phyloP scores from a whole-genome alignment of 1,284 basidiomycete species.

The Naganishia albida region DNA sequence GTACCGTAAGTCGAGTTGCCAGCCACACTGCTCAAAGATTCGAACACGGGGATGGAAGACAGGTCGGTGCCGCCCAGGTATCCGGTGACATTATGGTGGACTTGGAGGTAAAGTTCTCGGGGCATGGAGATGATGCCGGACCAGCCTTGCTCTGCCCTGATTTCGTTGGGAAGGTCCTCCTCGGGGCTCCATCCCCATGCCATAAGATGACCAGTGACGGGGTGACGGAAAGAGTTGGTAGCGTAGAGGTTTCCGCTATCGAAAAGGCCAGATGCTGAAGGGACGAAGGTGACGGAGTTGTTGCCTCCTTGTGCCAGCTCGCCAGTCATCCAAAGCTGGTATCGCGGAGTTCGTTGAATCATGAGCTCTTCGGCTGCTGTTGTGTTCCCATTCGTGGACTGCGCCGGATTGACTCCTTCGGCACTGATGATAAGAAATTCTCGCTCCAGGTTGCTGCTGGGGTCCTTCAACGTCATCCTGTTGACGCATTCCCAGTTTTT shows the following conservation, averaged over 20 bases:
- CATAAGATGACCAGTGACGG: slow-evolving; percentile 28
- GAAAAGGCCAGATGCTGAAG: slow-evolving; percentile 31
- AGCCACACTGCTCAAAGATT: not conserved
- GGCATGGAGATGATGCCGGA: slow-evolving; percentile 37
- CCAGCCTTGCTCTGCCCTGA: slow-evolving; percentile 33
- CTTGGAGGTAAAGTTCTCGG: slow-evolving; percentile 35
- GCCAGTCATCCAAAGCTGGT: slow-evolving; percentile 23
- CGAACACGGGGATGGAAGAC: slow-evolving; percentile 22
- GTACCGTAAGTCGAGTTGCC: slow-evolving; percentile 16
- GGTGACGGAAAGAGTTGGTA: slow-evolving; percentile 27
- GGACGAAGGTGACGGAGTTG: not conserved
- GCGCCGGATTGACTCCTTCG: slow-evolving; percentile 2
- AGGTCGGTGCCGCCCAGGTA: slow-evolving; percentile 18
- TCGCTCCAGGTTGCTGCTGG: slow-evolving; percentile 13
- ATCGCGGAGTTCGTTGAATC: slow-evolving; percentile 15
- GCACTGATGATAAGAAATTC: slow-evolving; percentile 26
- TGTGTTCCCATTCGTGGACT: not conserved
- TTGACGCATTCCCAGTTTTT: slow-evolving; percentile 38
- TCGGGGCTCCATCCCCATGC: slow-evolving; percentile 38
- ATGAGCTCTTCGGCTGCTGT: slow-evolving; percentile 1
- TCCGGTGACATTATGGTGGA: slow-evolving; percentile 11
- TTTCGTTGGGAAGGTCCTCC: slow-evolving; percentile 33
- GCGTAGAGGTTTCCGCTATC: slow-evolving; percentile 37
- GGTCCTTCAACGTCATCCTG: slow-evolving; percentile 27
- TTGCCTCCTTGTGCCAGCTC: not conserved